phyloP scores from a whole-genome alignment of 495 filamentous ascomycete genomes.

The Hypomontagnella monticulosa region DNA sequence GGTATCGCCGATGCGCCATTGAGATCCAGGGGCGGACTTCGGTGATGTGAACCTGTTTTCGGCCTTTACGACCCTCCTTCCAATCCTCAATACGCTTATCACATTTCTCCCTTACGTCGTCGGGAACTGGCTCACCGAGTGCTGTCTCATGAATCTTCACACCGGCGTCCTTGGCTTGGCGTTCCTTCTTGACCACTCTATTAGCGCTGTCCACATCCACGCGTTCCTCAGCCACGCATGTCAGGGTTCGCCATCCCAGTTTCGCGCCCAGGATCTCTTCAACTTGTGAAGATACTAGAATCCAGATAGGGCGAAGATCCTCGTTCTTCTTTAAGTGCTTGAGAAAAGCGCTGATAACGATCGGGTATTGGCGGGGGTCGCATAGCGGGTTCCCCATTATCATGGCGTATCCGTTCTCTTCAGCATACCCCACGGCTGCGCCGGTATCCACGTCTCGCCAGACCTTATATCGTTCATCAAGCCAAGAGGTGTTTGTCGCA shows the following conservation, averaged over 20 bases:
- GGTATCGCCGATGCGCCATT: constrained; percentile 78
- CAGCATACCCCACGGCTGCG: constrained; percentile 80
- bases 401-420: constrained; percentile 75
- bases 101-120: constrained; percentile 70
- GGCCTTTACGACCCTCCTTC: constrained; percentile 80
- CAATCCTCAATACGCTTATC: constrained; percentile 80
- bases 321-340: constrained; percentile 73
- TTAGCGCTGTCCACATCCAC: constrained; percentile 75
- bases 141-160: constrained; percentile 74
- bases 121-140: constrained; percentile 66
- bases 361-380: constrained; percentile 73
- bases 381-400: constrained; percentile 86
- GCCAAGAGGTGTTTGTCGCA: constrained; percentile 87
- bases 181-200: constrained; percentile 67
- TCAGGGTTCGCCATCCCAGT: constrained; percentile 84
- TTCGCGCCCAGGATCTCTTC: constrained; percentile 78
- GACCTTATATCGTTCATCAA: constrained; percentile 81
- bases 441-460: constrained; percentile 82
- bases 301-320: constrained; percentile 82
- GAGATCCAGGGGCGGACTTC: constrained; percentile 86
- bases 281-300: constrained; percentile 72
- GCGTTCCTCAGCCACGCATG: constrained; percentile 85
- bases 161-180: constrained; percentile 80
- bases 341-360: constrained; percentile 76
- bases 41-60: constrained; percentile 81